phyloP scores from a whole-genome alignment of 1,139 yeast species.

The Magnusiomyces fungicola region DNA sequence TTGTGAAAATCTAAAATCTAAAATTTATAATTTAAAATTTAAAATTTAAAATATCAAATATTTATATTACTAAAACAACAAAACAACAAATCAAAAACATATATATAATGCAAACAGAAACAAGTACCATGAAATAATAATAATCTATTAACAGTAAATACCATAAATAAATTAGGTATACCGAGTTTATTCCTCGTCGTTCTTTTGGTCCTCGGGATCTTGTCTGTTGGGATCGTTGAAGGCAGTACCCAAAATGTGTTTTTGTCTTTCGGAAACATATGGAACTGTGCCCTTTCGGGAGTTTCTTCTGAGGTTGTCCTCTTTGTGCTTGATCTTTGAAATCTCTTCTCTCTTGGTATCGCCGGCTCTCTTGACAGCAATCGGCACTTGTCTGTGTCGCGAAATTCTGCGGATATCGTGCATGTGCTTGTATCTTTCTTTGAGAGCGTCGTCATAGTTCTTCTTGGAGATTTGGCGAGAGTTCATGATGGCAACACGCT shows the following conservation, averaged over 20 bases:
- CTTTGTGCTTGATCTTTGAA: slow-evolving; percentile 67
- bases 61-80: no score
- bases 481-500: slow-evolving; percentile 72
- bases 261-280: slow-evolving; percentile 56
- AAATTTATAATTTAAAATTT: no score
- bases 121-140: no score
- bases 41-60: no score
- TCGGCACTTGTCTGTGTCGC: slow-evolving; percentile 87
- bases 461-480: slow-evolving; percentile 73
- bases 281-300: slow-evolving; percentile 63
- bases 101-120: no score
- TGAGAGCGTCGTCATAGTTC: slow-evolving; percentile 85
- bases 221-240: slow-evolving; percentile 38
- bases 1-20: no score
- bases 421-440: slow-evolving; percentile 90
- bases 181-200: slow-evolving; percentile 1
- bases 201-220: not conserved
- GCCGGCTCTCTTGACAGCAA: slow-evolving; percentile 75
- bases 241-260: slow-evolving; percentile 79
- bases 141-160: no score
- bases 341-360: slow-evolving; percentile 76
- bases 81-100: no score
- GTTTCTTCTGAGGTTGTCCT: slow-evolving; percentile 73
- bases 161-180: no score
- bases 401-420: slow-evolving; percentile 89